Evolutionary conservation across 495 filamentous ascomycete genomes (phyloP), one percentile per base, ranked within the genome.

Genomic region (Bacidia gigantensis): DNA sequence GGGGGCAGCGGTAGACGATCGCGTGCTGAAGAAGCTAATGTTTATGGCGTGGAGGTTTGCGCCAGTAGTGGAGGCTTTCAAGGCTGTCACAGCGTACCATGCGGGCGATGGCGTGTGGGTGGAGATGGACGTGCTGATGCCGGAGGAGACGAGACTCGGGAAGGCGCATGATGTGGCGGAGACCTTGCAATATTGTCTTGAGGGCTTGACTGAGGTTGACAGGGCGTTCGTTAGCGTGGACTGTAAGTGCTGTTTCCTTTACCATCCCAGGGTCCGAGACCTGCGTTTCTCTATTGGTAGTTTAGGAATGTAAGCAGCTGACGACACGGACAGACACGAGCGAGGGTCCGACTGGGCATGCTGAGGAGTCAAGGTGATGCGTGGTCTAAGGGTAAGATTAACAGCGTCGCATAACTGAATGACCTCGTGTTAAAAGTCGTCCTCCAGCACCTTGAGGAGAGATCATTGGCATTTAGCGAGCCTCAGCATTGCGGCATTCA

Each of bases 31-130:
- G 60, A 79, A 94, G 12, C 66, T 95, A 10, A 72, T 93, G 0
- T 96, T 94, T 67, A 72, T 93, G 52, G 89, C 87, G 0, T 94
- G 94, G 87, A 80, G 89, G 2, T 96, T 96, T 63, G 88, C 87
- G 22, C 85, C 84, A 46, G 82, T 84, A 2, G 88, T 96, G 48
- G 81, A 80, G 58, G 83, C 89, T 57, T 92, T 94, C 25, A 88
- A 94, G 59, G 81, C 85, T 14, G 64, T 96, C 14, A 81, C 89
- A 51, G 89, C 88, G 0, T 96, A 96, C 61, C 87, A 95, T 60
- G 77, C 83, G 0, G 89, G 89, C 2, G 89, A 96, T 59, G 84
- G 89, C 61, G 73, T 96, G 11, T 92, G 86, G 58, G 86, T 93
- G 0, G 89, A 92, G 59, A 75, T 83, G 17, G 81, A 84, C 58